These are phyloP conservation scores for Juncus effusus DNA, from an alignment of 176 grass and related monocot species.

Conservation along the genomic window DNA sequence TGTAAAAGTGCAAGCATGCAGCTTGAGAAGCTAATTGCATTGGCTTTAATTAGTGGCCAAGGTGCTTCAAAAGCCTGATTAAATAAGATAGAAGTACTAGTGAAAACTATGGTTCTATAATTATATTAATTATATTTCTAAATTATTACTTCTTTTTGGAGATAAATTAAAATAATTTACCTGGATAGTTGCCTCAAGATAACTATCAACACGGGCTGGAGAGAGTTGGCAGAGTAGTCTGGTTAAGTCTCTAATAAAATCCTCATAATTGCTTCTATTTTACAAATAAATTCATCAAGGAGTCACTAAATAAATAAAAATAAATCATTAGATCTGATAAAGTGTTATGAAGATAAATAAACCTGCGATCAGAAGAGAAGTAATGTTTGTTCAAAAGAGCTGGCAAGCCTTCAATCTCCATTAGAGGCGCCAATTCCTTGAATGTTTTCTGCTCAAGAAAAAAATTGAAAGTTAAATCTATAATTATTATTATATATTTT, in stretches of 20 bases:
- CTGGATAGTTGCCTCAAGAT: conserved; percentile 39
- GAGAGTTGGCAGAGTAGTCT: conserved; percentile 60
- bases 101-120: background rate
- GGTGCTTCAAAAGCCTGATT: conserved; percentile 87
- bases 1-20: conserved; percentile 76
- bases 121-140: too few species aligned
- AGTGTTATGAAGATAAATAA: conserved; percentile 43
- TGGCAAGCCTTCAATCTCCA: conserved; percentile 74
- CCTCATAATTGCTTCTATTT: conserved; percentile 29
- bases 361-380: conserved; percentile 84
- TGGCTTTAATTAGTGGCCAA: conserved; percentile 91
- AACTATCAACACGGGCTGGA: conserved; percentile 43
- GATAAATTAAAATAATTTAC: conserved; percentile 66
- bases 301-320: background rate
- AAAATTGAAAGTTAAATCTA: conserved; percentile 12
- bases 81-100: conserved; percentile 22
- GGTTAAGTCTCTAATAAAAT: too few species aligned
- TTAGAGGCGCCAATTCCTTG: conserved; percentile 60
- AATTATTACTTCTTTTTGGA: background rate
- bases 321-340: background rate
- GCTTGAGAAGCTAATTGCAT: conserved; percentile 23
- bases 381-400: conserved; percentile 59
- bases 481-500: background rate
- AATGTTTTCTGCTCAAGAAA: conserved; percentile 61
- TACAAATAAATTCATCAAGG: conserved; percentile 16